Evolutionary conservation across 2,329 filamentous ascomycete genomes (phyloP).

Genomic region (Penicillium sp.): DNA sequence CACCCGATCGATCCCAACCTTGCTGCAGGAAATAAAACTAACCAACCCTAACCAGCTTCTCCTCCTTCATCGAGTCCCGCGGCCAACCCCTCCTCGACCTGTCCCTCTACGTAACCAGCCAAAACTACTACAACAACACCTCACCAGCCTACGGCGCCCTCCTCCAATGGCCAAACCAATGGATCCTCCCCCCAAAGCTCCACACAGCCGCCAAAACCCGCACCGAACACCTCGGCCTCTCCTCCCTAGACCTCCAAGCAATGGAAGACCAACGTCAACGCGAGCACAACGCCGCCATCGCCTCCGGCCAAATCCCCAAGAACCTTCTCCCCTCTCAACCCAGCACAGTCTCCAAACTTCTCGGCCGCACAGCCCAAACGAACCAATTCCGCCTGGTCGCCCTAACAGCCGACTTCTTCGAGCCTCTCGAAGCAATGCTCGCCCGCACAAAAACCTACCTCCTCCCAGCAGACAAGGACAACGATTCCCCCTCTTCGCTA

Average conservation of each 20-base stretch:
- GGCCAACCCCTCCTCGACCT: slow-evolving; percentile 78
- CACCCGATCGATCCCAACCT: neutral
- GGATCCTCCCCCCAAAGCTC: slow-evolving; percentile 72
- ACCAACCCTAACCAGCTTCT: slow-evolving; percentile 34
- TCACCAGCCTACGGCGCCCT: slow-evolving; percentile 76
- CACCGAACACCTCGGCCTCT: slow-evolving; percentile 67
- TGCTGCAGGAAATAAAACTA: neutral
- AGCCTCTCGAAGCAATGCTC: slow-evolving; percentile 64
- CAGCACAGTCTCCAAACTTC: slow-evolving; percentile 57
- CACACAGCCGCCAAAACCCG: slow-evolving; percentile 66
- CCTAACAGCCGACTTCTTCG: slow-evolving; percentile 66
- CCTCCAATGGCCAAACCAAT: slow-evolving; percentile 82
- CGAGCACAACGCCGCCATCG: slow-evolving; percentile 39
- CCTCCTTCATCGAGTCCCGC: slow-evolving; percentile 68
- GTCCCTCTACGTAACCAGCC: slow-evolving; percentile 81
- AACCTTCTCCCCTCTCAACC: slow-evolving; percentile 53
- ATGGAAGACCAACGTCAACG: slow-evolving; percentile 41
- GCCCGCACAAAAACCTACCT: slow-evolving; percentile 53
- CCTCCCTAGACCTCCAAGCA: slow-evolving; percentile 61
- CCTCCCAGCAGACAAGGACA: slow-evolving; percentile 39
- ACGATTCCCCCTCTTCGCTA: slow-evolving; percentile 56
- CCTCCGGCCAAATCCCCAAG: slow-evolving; percentile 40
- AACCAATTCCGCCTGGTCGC: slow-evolving; percentile 72
- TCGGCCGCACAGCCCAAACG: slow-evolving; percentile 65
- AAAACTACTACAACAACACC: slow-evolving; percentile 76